These are phyloP conservation scores for Nyctanthes arbortristis DNA, from an alignment of 257 asterid species.

Conservation along the genomic window DNA sequence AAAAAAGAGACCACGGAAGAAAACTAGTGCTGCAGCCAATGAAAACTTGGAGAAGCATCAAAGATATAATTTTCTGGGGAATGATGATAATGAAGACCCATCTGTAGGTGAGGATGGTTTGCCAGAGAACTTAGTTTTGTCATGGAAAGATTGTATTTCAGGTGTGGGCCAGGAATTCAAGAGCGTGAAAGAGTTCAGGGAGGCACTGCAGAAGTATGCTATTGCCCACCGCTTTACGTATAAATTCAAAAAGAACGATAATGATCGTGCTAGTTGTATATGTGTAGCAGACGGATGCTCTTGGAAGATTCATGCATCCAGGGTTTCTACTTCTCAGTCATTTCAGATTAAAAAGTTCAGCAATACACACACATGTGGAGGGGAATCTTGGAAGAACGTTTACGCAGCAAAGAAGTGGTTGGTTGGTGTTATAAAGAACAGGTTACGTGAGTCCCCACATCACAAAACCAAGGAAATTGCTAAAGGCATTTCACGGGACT, in stretches of 20 bases:
- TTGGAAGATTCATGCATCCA: constrained; percentile 88
- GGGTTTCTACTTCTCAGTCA: constrained; percentile 62
- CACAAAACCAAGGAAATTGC: constrained; percentile 79
- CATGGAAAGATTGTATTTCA: constrained; percentile 72
- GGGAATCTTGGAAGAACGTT: constrained; percentile 80
- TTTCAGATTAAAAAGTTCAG: constrained; percentile 73
- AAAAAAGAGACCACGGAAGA: constrained; percentile 42
- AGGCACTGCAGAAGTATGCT: constrained; percentile 79
- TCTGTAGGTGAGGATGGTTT: constrained; percentile 54
- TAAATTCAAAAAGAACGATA: constrained; percentile 73
- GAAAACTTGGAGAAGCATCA: constrained; percentile 40
- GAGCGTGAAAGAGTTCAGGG: constrained; percentile 80
- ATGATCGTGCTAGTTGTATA: constrained; percentile 71
- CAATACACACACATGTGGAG: constrained; percentile 70
- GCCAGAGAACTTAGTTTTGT: constrained; percentile 73
- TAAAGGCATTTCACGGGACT: constrained; percentile 71
- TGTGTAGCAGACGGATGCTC: constrained; percentile 82
- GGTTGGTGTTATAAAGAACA: constrained; percentile 77
- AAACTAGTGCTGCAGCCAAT: constrained; percentile 29
- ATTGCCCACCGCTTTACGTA: constrained; percentile 78
- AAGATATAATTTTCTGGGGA: constrained; percentile 38
- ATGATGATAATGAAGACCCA: constrained; percentile 42
- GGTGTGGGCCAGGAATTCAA: constrained; percentile 85
- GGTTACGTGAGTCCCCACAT: constrained; percentile 73
- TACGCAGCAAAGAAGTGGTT: constrained; percentile 81